Percentiles rank a stretch among this genome's conserved stretches.
Evolutionary conservation across 2,329 filamentous ascomycete genomes (phyloP).

Genomic region (Exophiala oligosperma): DNA sequence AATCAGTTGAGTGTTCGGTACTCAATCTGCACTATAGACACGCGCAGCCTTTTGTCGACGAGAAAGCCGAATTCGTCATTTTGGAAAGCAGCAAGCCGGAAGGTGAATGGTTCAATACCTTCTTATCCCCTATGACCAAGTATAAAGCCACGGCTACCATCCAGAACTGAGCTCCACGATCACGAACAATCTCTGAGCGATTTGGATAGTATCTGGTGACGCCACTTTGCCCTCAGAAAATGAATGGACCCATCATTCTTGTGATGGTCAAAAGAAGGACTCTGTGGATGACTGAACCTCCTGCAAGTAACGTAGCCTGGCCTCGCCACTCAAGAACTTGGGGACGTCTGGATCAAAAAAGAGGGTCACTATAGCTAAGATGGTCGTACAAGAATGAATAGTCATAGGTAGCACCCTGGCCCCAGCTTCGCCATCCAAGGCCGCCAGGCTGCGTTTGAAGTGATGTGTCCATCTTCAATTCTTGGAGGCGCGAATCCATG

Average conservation of each 20-base stretch:
- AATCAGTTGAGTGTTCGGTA: slow-evolving; percentile 41
- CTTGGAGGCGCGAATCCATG: slow-evolving; percentile 4
- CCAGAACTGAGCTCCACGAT: neutral
- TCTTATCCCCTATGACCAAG: slow-evolving; percentile 8
- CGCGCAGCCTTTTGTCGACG: slow-evolving; percentile 1
- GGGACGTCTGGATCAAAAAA: neutral
- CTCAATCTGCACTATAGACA: slow-evolving; percentile 39
- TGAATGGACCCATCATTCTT: neutral
- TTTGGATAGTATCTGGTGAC: slow-evolving; percentile 3
- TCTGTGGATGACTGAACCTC: slow-evolving; percentile 1
- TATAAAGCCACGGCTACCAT: slow-evolving; percentile 6
- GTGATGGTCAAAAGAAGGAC: neutral
- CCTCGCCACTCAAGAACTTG: neutral
- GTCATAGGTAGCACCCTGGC: slow-evolving; percentile 4
- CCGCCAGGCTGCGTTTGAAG: slow-evolving; percentile 2
- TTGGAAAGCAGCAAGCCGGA: slow-evolving; percentile 10
- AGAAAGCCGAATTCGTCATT: slow-evolving; percentile 12
- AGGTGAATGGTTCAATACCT: slow-evolving; percentile 13
- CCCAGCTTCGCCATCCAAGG: slow-evolving; percentile 3
- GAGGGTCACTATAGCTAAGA: slow-evolving; percentile 5
- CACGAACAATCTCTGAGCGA: neutral
- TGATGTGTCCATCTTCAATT: slow-evolving; percentile 4
- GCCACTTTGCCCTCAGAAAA: slow-evolving; percentile 1
- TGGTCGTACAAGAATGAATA: slow-evolving; percentile 2
- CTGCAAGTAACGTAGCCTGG: neutral